These are phyloP conservation scores for Leptographium galeiforme DNA, from an alignment of 2,329 filamentous ascomycete genomes.

Conservation along the genomic window DNA sequence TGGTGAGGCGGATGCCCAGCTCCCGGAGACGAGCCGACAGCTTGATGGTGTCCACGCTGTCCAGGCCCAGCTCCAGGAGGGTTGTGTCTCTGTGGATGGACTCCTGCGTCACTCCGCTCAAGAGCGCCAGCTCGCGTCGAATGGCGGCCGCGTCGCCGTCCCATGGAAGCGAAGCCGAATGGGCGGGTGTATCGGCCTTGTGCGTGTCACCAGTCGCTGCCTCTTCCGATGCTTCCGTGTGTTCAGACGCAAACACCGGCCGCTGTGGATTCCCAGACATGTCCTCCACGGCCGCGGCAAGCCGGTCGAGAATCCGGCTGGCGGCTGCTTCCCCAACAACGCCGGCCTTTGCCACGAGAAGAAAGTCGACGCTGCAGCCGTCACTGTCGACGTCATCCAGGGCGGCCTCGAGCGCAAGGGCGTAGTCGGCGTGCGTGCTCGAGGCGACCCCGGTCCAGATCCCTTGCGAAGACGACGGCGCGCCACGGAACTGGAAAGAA, in stretches of 20 bases:
- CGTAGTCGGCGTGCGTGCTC: constrained; percentile 48
- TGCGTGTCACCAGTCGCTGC: neutral
- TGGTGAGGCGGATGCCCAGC: constrained; percentile 43
- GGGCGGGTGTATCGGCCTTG: neutral
- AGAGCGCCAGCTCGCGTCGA: constrained; percentile 45
- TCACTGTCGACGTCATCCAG: constrained; percentile 25
- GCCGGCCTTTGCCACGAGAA: constrained; percentile 42
- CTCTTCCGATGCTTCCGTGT: neutral
- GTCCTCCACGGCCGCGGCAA: constrained; percentile 19
- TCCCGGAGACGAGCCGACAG: constrained; percentile 59
- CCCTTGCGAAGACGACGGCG: constrained; percentile 4
- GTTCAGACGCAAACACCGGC: neutral
- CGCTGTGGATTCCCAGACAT: constrained; percentile 12
- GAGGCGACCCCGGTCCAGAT: constrained; percentile 44
- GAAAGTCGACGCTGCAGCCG: constrained; percentile 30
- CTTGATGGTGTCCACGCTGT: constrained; percentile 87
- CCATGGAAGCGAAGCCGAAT: constrained; percentile 42
- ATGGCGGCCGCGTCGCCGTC: constrained; percentile 36
- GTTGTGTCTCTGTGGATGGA: constrained; percentile 45
- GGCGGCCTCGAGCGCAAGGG: constrained; percentile 63
- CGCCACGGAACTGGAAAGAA: constrained; percentile 52
- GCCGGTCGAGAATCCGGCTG: constrained; percentile 23
- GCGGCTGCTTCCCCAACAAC: constrained; percentile 20
- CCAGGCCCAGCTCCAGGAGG: constrained; percentile 71
- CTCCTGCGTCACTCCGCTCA: constrained; percentile 40